Evolutionary conservation across 2,329 filamentous ascomycete species (phyloP).

Genomic region (Ceratocystis eucalypticola): DNA sequence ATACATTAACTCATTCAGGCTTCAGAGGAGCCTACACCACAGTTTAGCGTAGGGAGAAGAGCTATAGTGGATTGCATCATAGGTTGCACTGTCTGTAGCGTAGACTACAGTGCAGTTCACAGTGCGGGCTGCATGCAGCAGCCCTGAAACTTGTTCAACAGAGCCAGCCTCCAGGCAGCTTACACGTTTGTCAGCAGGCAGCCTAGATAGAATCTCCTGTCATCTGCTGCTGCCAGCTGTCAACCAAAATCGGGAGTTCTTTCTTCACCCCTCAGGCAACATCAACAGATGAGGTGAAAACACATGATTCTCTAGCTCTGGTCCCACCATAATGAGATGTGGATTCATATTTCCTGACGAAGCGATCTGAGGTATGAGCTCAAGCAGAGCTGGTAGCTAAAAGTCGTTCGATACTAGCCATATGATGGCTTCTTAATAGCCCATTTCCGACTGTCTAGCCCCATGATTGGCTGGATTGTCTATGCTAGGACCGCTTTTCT

Average conservation of each 20-base stretch:
- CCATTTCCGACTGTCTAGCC: not conserved
- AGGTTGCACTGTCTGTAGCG: no score
- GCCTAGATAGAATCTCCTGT: no score
- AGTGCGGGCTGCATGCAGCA: no score
- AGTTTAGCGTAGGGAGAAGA: no score
- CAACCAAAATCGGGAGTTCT: not conserved
- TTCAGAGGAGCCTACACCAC: no score
- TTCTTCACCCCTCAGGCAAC: not conserved
- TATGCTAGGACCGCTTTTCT: not conserved
- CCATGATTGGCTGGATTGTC: not conserved
- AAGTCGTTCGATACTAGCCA: constrained; percentile 3
- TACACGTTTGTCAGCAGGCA: not conserved
- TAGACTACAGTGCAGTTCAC: no score
- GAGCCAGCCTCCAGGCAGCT: no score
- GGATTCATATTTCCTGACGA: not conserved
- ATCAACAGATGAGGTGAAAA: not conserved
- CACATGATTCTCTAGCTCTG: not conserved
- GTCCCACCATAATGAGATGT: not conserved
- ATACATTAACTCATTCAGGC: no score
- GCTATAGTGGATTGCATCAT: no score
- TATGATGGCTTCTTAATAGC: no score
- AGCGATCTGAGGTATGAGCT: not conserved
- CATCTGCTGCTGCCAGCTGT: not conserved
- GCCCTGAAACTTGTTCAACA: no score
- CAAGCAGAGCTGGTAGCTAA: not conserved